These are phyloP conservation scores for Gynandropsis gynandra DNA, from an alignment of 345 rosid genomes.

Conservation along the genomic window DNA sequence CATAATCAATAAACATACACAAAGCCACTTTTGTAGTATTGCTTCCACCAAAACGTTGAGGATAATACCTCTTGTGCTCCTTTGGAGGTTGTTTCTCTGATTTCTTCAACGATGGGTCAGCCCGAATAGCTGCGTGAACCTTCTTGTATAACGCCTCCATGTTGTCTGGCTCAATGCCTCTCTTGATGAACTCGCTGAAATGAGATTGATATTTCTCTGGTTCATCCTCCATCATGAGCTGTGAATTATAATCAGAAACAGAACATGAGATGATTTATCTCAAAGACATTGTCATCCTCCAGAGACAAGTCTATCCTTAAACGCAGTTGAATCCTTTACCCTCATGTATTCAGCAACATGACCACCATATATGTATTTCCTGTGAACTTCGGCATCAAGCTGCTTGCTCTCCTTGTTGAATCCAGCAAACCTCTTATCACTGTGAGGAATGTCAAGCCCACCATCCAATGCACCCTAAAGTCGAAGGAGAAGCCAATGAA, in stretches of 20 bases:
- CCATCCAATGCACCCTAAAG: conserved; percentile 52
- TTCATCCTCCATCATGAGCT: conserved; percentile 55
- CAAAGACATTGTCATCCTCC: neutral
- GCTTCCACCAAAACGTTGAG: neutral
- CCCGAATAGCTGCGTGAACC: conserved; percentile 71
- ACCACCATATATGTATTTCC: conserved; percentile 45
- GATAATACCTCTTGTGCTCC: conserved; percentile 51
- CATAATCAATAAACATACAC: neutral
- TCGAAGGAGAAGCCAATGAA: neutral
- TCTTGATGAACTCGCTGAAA: conserved; percentile 51
- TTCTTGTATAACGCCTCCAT: conserved; percentile 57
- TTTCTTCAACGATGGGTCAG: conserved; percentile 49
- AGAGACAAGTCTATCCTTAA: neutral
- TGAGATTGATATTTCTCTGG: conserved; percentile 67
- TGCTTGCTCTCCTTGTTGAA: conserved; percentile 36
- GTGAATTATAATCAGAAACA: neutral
- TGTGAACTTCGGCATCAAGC: conserved; percentile 53
- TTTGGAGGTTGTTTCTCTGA: conserved; percentile 43
- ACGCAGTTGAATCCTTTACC: conserved; percentile 15
- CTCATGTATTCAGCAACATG: conserved; percentile 55
- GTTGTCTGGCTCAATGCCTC: conserved; percentile 46
- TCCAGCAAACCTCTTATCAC: conserved; percentile 68
- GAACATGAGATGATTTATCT: neutral
- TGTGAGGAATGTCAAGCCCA: conserved; percentile 58
- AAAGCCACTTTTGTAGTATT: no score